These are phyloP conservation scores for Ensete ventricosum DNA, from an alignment of 176 grass and related monocot species.

Conservation along the genomic window DNA sequence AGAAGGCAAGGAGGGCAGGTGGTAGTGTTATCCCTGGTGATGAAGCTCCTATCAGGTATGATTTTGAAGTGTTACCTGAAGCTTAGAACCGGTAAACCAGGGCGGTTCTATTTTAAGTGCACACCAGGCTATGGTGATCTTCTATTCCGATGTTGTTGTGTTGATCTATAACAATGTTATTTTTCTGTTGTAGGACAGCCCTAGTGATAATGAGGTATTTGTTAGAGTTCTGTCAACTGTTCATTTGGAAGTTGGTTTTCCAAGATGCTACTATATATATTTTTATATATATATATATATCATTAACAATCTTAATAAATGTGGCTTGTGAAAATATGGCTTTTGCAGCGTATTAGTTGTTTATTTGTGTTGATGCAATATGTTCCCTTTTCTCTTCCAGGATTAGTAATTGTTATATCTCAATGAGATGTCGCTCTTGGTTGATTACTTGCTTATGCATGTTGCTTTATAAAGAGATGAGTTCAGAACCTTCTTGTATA, in stretches of 20 bases:
- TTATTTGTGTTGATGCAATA: too few relatives aligned
- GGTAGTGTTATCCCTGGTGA: not conserved
- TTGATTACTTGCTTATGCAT: too few relatives aligned
- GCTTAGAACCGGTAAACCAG: not conserved
- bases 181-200: not conserved
- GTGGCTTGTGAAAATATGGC: not conserved
- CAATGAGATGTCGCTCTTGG: too few relatives aligned
- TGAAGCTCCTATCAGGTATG: not conserved
- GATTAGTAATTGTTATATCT: too few relatives aligned
- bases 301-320: not conserved
- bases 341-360: too few relatives aligned
- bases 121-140: not conserved
- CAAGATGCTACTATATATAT: not conserved
- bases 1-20: not conserved
- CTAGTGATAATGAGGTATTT: not conserved
- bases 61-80: conserved; percentile 5
- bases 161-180: too few relatives aligned
- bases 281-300: not conserved
- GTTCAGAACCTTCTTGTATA: too few relatives aligned
- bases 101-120: not conserved
- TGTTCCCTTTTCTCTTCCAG: too few relatives aligned
- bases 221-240: not conserved
- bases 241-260: conserved; percentile 3
- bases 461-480: too few relatives aligned
- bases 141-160: not conserved